phyloP scores from a whole-genome alignment of 1,284 basidiomycete genomes.

The Mycena sp. region DNA sequence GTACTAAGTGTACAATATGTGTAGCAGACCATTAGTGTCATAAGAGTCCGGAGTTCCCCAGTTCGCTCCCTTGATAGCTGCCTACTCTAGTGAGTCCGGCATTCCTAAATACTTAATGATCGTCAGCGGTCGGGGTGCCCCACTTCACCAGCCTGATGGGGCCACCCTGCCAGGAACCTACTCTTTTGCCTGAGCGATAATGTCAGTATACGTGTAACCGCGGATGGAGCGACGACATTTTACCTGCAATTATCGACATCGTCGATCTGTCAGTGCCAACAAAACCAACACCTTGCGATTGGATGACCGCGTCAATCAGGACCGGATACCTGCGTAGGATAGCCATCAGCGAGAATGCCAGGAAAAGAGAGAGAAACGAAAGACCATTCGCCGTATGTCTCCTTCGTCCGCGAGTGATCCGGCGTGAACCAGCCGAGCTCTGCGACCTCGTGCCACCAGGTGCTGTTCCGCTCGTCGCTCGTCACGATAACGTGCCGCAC shows the following conservation, averaged over 20 bases:
- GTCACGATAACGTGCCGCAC: constrained; percentile 74
- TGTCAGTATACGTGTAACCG: constrained; percentile 25
- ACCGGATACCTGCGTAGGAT: constrained; percentile 63
- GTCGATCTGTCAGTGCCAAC: constrained; percentile 77
- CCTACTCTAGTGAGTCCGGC: too few species aligned
- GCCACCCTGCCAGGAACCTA: constrained; percentile 24
- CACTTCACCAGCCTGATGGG: constrained; percentile 20
- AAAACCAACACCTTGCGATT: constrained; percentile 71
- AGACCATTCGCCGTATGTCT: constrained; percentile 67
- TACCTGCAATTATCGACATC: constrained; percentile 74
- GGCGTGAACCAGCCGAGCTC: constrained; percentile 67
- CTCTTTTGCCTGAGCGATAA: constrained; percentile 13
- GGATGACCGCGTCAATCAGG: constrained; percentile 75
- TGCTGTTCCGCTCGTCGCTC: constrained; percentile 71
- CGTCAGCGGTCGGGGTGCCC: constrained; percentile 20
- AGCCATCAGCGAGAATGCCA: neutral
- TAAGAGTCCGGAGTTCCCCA: neutral
- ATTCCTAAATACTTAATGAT: constrained; percentile 10
- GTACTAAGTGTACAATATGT: constrained; percentile 11
- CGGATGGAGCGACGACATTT: constrained; percentile 31
- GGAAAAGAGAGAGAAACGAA: constrained; percentile 31
- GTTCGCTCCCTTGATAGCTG: too few species aligned
- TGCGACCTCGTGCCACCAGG: constrained; percentile 73
- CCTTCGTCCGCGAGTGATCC: constrained; percentile 65
- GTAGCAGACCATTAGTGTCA: neutral